phyloP scores from a whole-genome alignment of 2,329 filamentous ascomycete genomes.

The Trichoderma atroviride region DNA sequence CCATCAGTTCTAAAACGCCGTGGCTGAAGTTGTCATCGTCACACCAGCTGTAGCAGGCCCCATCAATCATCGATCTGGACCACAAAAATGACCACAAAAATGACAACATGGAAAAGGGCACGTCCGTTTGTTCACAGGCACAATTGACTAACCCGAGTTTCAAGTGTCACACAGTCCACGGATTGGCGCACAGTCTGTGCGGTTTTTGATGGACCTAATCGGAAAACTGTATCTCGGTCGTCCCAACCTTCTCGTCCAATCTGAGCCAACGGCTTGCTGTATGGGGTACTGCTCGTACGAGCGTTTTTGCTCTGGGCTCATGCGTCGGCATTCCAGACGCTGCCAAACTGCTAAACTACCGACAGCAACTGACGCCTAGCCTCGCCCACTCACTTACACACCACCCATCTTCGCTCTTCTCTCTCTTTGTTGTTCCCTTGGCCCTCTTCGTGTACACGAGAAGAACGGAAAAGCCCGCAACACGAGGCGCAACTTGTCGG shows the following conservation, averaged over 20 bases:
- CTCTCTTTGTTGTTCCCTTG: background rate
- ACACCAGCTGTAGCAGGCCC: background rate
- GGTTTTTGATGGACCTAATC: background rate
- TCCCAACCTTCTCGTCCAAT: constrained; percentile 10
- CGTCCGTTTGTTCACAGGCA: background rate
- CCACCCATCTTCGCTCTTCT: background rate
- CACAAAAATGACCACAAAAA: background rate
- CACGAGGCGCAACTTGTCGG: constrained; percentile 7
- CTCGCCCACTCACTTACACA: background rate
- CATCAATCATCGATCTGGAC: background rate
- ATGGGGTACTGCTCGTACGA: background rate
- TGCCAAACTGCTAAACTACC: background rate
- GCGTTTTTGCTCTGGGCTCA: background rate
- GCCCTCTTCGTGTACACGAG: background rate
- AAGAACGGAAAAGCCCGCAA: constrained; percentile 3
- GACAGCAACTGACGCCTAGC: constrained; percentile 4
- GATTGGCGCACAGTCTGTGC: background rate
- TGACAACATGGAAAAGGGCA: background rate
- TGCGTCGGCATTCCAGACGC: background rate
- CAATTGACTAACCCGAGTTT: background rate
- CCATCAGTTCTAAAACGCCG: constrained; percentile 13
- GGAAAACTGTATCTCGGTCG: background rate
- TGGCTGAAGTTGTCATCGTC: background rate
- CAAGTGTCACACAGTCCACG: background rate
- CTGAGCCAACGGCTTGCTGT: background rate